Conservation (phyloP, 495 filamentous ascomycete species). For the Hypoxylon fragiforme region DNA sequence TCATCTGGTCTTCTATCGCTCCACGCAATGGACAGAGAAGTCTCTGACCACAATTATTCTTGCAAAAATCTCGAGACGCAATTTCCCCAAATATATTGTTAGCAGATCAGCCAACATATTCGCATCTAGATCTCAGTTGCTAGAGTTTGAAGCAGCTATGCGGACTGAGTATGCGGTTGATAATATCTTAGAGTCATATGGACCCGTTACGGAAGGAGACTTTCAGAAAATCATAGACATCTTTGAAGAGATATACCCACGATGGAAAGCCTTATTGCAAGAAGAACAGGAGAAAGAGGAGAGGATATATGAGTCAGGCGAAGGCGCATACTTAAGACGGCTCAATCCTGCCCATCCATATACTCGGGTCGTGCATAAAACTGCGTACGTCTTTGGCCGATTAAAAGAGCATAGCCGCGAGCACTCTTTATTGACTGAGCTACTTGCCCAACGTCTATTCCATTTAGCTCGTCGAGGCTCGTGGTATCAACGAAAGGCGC, state of each 20-base stretch:
- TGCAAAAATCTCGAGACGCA: constrained; percentile 80
- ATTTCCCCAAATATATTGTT: constrained; percentile 89
- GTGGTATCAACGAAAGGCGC: constrained; percentile 95
- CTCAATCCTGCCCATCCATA: constrained; percentile 94
- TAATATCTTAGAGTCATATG: constrained; percentile 82
- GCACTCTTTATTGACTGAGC: constrained; percentile 70
- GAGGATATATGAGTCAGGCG: constrained; percentile 75
- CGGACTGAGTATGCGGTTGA: constrained; percentile 84
- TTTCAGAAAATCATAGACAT: constrained; percentile 63
- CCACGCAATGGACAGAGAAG: constrained; percentile 96
- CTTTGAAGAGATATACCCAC: constrained; percentile 74
- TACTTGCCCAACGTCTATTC: constrained; percentile 81
- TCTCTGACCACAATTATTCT: constrained; percentile 94
- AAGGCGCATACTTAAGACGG: constrained; percentile 87
- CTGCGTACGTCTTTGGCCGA: constrained; percentile 73
- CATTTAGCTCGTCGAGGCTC: constrained; percentile 81
- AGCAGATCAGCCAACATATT: constrained; percentile 91
- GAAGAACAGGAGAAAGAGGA: constrained; percentile 84
- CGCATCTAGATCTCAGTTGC: constrained; percentile 66
- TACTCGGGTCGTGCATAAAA: constrained; percentile 89
- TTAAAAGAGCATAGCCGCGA: constrained; percentile 81
- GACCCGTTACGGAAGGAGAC: constrained; percentile 67
- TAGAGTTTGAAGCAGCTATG: constrained; percentile 89
- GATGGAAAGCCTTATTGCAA: constrained; percentile 73
- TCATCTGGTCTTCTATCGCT: constrained; percentile 93